Evolutionary conservation across 1,284 basidiomycete genomes (phyloP).

Genomic region (Cerioporus squamosus): DNA sequence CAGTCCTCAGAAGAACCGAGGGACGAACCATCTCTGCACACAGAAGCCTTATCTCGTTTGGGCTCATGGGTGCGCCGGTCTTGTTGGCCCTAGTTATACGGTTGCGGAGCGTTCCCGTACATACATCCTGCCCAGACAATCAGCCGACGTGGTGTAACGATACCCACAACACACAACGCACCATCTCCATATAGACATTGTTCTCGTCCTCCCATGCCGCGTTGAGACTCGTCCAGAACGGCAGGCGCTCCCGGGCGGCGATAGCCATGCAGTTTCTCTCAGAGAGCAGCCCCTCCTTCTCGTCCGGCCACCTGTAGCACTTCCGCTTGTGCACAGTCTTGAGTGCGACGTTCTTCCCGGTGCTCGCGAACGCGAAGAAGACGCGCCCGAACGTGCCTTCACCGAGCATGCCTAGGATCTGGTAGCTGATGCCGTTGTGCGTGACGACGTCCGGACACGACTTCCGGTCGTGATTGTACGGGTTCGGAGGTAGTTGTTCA

Average conservation of each 20-base stretch:
- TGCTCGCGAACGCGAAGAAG: constrained; percentile 8
- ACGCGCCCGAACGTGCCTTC: constrained; percentile 20
- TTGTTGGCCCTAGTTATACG: not conserved
- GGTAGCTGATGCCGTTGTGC: constrained; percentile 9
- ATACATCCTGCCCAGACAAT: not conserved
- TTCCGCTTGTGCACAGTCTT: constrained; percentile 29
- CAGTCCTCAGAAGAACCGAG: not conserved
- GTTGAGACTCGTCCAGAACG: constrained; percentile 12
- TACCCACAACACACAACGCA: constrained; percentile 6
- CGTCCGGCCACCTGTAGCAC: constrained; percentile 2
- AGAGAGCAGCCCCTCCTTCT: not conserved
- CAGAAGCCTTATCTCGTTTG: constrained; percentile 2
- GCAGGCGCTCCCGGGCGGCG: not conserved
- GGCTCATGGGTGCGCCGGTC: not conserved
- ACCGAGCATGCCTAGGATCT: constrained; percentile 17
- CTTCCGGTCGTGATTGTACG: not conserved
- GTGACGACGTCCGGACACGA: constrained; percentile 1
- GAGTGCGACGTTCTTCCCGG: constrained; percentile 20
- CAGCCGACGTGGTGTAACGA: not conserved
- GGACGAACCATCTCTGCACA: constrained; percentile 18
- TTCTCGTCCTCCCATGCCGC: constrained; percentile 25
- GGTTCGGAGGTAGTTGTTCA: not conserved
- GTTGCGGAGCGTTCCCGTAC: constrained; percentile 4
- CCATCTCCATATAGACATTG: constrained; percentile 30
- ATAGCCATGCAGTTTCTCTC: constrained; percentile 16